Evolutionary conservation across 2,329 filamentous ascomycete genomes (phyloP), one percentile per base, ranked within the genome.

Genomic region (Akanthomyces lecanii): DNA sequence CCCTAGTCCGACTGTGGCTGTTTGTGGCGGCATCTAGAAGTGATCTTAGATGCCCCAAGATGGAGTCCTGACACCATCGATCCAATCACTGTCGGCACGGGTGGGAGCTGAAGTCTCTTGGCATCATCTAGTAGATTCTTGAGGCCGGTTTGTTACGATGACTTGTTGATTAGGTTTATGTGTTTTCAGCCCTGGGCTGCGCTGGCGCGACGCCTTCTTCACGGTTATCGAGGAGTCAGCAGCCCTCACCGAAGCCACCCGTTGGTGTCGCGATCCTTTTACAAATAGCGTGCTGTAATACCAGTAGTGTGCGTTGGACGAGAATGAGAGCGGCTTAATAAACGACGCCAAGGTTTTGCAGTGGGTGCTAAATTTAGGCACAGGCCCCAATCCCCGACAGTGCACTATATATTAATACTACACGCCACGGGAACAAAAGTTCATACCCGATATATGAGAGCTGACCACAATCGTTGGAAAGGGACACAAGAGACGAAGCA

Each of bases 351-450:
- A 40, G 33, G 21, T 40, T 33, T 48, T 40, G 28, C 5, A n/a
- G 36, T 42, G 18, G 44, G 12, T 57, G 42, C 55, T 58, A 58
- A 58, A 59, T 50, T 59, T 59, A 59, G 56, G 28, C n/a, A 18
- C 16, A 10, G 30, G 42, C 42, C 30, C 44, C 52, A 42, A 36
- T 38, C 12, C 52, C 44, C 23, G 55, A 58, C 8, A 25, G 11
- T 45, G 30, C n/a, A 36, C 21, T 54, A 36, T 33, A 45, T 16
- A 56, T 28, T 50, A 50, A 30, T 25, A 4, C 56, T 40, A 21
- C 56, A 50, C 56, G 56, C 56, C 56, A 59, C 56, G 45, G 18
- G 14, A 23, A 50, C 56, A 59, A 59, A 59, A 59, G 56, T 59
- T 40, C 56, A 38, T 50, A 25, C 45, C 23, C 23, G 14, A 16